Evolutionary conservation across 2,329 filamentous ascomycete genomes (phyloP).

Genomic region (Scedosporium boydii): DNA sequence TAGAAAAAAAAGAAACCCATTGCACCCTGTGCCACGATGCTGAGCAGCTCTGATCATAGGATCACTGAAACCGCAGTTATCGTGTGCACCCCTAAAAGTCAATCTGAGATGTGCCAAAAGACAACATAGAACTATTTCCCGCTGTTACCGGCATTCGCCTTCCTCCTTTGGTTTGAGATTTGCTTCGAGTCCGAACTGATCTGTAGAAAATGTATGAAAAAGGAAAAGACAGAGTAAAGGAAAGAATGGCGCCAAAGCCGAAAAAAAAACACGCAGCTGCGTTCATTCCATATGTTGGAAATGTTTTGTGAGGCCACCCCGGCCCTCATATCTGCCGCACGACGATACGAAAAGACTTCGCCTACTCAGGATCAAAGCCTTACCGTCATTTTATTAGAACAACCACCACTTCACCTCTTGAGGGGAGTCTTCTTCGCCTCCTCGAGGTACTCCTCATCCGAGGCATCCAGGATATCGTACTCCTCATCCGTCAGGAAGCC

Average conservation of each 20-base stretch:
- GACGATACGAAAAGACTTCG: background rate
- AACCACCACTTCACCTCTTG: slow-evolving; percentile 22
- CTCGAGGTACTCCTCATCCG: slow-evolving; percentile 71
- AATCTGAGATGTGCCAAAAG: too few species aligned
- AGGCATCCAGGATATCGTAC: slow-evolving; percentile 93
- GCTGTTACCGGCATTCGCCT: background rate
- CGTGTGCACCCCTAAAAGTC: too few species aligned
- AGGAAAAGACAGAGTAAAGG: background rate
- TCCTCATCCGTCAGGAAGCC: slow-evolving; percentile 95
- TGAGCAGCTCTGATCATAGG: too few species aligned
- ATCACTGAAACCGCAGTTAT: too few species aligned
- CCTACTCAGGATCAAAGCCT: background rate
- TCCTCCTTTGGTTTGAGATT: background rate
- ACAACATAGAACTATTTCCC: too few species aligned
- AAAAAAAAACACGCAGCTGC: background rate
- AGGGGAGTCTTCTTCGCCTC: slow-evolving; percentile 34
- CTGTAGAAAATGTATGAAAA: background rate
- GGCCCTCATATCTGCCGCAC: background rate
- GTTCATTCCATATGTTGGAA: background rate
- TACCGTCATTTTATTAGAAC: background rate
- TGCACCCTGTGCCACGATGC: background rate
- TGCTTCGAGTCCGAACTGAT: background rate
- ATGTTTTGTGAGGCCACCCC: background rate
- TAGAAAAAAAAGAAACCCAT: background rate
- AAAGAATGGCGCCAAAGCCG: background rate